Base-by-base conservation (phyloP, 108 stramenopile genomes). In the Bacterosira constricta region DNA sequence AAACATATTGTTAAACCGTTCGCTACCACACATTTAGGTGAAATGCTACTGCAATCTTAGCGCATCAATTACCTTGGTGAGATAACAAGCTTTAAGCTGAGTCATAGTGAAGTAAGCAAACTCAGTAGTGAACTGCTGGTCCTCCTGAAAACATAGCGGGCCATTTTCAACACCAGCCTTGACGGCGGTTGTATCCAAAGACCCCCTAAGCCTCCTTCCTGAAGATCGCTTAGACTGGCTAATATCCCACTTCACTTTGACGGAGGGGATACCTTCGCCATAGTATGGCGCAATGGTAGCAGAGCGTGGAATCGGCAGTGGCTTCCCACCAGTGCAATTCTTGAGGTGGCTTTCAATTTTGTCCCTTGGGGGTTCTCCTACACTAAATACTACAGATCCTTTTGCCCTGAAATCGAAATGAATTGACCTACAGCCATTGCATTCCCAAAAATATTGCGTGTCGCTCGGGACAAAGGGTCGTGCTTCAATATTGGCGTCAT, bases 381-480 rank as follows among this genome's bases (percentile, higher is more conserved):
- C 73, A 36, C 72, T 67, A 27, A 75, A 80, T 8, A 83, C 55
- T 44, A 83, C 82, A 4, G 82, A 83, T 31, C 82, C 82, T 11
- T 56, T 63, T 9, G 82, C 52, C 50, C 83, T 50, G 23, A 61
- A 80, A 6, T 63, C 56, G 17, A 77, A 62, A 0, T 74, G 79
- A 63, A 80, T 67, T 7, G 67, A 64, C 18, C 73, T 62, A 35
- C 83, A 83, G 25, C 51, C 39, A 36, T 38, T 65, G 49, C 83
- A 83, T 47, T 83, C 83, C 83, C 83, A 83, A 55, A 83, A 83
- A 47, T 79, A 51, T 17, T 66, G 26, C 32, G 71, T 80, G 1
- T 70, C 70, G 17, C 62, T 70, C 38, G 57, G 77, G 6, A 72
- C 39, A 30, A 80, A 83, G 21, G 71, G 55, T 39, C 62, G 30